phyloP scores from a whole-genome alignment of 768 basidiomycete genomes.

The Kondoa malvinella region DNA sequence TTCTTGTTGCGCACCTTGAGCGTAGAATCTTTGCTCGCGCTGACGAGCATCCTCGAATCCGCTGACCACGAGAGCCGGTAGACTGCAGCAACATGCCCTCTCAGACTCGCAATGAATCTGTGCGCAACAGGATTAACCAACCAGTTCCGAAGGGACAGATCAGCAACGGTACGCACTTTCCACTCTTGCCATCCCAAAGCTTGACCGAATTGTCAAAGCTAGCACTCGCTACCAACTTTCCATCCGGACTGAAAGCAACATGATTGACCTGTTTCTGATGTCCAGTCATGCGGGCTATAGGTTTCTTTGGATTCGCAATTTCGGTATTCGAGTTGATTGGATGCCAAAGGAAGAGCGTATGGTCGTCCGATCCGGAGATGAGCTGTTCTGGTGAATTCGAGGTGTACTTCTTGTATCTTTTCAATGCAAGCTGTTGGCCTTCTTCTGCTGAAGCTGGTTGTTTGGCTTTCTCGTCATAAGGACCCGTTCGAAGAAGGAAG shows the following conservation, averaged over 20 bases:
- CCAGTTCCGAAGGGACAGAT: neutral
- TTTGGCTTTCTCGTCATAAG: constrained; percentile 76
- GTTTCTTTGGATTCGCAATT: constrained; percentile 46
- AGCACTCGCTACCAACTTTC: constrained; percentile 74
- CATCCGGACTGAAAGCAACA: constrained; percentile 87
- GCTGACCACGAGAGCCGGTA: constrained; percentile 91
- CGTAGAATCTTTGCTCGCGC: constrained; percentile 89
- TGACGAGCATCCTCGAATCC: constrained; percentile 76
- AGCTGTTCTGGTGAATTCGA: constrained; percentile 54
- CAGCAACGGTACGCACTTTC: constrained; percentile 33
- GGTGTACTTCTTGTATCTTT: constrained; percentile 46
- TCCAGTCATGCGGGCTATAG: constrained; percentile 64
- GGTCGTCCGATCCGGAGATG: constrained; percentile 93
- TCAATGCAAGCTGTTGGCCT: constrained; percentile 58
- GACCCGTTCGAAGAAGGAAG: constrained; percentile 82
- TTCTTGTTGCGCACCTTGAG: constrained; percentile 53
- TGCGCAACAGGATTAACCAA: neutral
- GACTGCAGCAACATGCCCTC: constrained; percentile 86
- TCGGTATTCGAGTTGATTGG: constrained; percentile 35
- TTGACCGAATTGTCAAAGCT: constrained; percentile 82
- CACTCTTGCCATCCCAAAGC: constrained; percentile 61
- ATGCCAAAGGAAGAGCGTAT: constrained; percentile 93
- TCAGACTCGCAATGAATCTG: constrained; percentile 73
- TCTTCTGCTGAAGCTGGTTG: constrained; percentile 62
- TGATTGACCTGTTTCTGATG: constrained; percentile 90